Conservation (phyloP, 768 basidiomycete genomes). For the Dioszegia aurantiaca region DNA sequence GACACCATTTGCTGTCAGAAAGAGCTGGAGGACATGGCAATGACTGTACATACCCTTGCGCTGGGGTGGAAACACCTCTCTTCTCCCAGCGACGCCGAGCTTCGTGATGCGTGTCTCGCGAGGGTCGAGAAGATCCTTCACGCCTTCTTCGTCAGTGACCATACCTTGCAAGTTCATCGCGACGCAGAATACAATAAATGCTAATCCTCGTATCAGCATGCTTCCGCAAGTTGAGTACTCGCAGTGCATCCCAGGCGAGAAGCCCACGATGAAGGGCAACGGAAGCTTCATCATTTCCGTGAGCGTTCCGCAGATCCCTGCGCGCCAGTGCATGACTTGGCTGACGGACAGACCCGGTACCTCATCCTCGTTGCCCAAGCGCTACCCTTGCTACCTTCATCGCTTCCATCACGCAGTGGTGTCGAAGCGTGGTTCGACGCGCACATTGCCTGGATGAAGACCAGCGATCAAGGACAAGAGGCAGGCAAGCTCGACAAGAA, state of each 20-base stretch:
- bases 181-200: background rate
- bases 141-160: constrained; percentile 20
- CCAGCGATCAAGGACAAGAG: constrained; percentile 9
- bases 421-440: constrained; percentile 17
- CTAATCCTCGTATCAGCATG: constrained; percentile 14
- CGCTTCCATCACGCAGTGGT: background rate
- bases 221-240: constrained; percentile 21
- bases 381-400: background rate
- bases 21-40: constrained; percentile 14
- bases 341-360: constrained; percentile 16
- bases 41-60: constrained; percentile 12
- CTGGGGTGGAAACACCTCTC: background rate
- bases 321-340: background rate
- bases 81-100: background rate
- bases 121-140: constrained; percentile 8
- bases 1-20: constrained; percentile 19
- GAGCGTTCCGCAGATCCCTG: background rate
- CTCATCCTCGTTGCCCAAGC: constrained; percentile 23
- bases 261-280: constrained; percentile 9
- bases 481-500: constrained; percentile 15
- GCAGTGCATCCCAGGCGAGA: constrained; percentile 19
- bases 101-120: background rate
- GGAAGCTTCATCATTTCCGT: constrained; percentile 22
- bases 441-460: constrained; percentile 19
- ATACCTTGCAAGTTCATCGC: constrained; percentile 12